phyloP scores from a whole-genome alignment of 2,329 filamentous ascomycete genomes.

The Aspergillus tamarii region DNA sequence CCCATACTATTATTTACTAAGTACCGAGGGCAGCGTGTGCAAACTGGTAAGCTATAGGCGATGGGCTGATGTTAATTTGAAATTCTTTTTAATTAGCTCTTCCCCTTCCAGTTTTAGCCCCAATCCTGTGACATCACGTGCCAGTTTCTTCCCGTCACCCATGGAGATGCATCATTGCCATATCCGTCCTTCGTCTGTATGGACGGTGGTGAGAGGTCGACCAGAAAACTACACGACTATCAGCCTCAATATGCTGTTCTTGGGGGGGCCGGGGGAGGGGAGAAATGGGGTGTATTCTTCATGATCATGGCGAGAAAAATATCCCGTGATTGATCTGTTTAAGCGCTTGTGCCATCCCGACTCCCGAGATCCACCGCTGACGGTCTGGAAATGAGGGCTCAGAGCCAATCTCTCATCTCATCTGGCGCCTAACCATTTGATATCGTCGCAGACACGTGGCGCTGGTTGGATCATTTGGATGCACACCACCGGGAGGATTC shows the following conservation, averaged over 20 bases:
- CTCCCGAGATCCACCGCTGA: slow-evolving; percentile 10
- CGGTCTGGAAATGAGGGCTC: slow-evolving; percentile 8
- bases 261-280: background rate
- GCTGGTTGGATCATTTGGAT: slow-evolving; percentile 15
- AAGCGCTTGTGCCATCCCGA: slow-evolving; percentile 19
- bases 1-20: background rate
- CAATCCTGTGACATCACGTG: slow-evolving; percentile 19
- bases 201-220: background rate
- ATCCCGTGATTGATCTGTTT: slow-evolving; percentile 5
- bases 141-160: background rate
- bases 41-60: background rate
- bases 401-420: slow-evolving; percentile 8
- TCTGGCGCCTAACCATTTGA: slow-evolving; percentile 23
- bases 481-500: slow-evolving; percentile 14
- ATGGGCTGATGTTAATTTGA: slow-evolving; percentile 4
- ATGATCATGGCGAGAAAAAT: background rate
- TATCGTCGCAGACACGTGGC: slow-evolving; percentile 23
- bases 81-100: background rate
- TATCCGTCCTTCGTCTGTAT: background rate
- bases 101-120: slow-evolving; percentile 5
- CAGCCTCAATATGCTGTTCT: background rate
- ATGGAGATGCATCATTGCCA: background rate
- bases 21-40: background rate
- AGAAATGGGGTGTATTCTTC: background rate
- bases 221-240: background rate